Evolutionary conservation across 2,329 filamentous ascomycete genomes (phyloP), one percentile per base, ranked within the genome.

Genomic region (Verticillium longisporum): DNA sequence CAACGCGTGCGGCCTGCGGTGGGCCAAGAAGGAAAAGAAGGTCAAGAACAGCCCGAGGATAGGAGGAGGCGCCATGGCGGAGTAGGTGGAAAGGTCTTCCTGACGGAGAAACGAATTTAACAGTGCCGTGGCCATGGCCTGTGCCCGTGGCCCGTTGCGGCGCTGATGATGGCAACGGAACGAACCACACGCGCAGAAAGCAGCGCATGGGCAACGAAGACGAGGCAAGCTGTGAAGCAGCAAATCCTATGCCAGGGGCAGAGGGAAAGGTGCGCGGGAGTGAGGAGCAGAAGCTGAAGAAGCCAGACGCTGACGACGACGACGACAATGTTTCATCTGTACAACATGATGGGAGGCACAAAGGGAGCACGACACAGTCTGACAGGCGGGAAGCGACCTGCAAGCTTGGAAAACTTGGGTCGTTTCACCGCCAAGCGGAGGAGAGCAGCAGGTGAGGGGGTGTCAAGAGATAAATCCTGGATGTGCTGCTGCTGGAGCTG

Each of bases 21-120:
- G 87, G 87, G 86, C 87, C 15, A 87, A 90, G 84, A 92, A 91
- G 71, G 91, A 95, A 71, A 95, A 95, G 80, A 94, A 92, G 71
- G 74, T 71, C 60, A 76, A 72, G 58, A 62, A 64, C 32, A 58
- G 58, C 26, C 32, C 56, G 38, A 13, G 37, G 4, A 13, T 50
- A 11, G 45, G 45, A 21, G 45, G 45, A 21, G 21, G 45, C 45
- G 45, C n/a, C n/a, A 50, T 50, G 45, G 15, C n/a, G 45, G 45
- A 50, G 18, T 50, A 50, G 45, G 9, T 1, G 6, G 15, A 50
- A n/a, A 18, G n/a, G 18, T 7, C 18, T 36, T 9, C 34, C 34
- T 13, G 34, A 26, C n/a, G 45, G 18, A 21, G 45, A n/a, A 5
- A 50, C 21, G 7, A 11, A 11, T 26, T 7, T 50, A 9, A 5